Base-by-base conservation (phyloP, 2,329 filamentous ascomycete genomes). In the Tolypocladium inflatum region DNA sequence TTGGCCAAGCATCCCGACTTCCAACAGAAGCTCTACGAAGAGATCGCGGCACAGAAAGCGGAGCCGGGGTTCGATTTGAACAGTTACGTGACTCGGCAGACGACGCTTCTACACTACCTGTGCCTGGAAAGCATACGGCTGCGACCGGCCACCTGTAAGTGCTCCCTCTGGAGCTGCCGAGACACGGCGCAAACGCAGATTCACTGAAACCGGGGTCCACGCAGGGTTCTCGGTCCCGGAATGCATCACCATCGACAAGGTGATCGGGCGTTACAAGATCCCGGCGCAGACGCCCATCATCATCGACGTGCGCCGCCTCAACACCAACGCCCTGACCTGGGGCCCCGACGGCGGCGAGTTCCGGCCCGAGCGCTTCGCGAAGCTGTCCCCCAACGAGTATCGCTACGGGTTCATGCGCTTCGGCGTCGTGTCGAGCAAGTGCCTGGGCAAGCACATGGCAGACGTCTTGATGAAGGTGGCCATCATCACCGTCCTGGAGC, bases 361-460 rank as follows among this genome's bases (percentile, higher is more conserved):
- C 35, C 35, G 53, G 7, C 53, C 53, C 35, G 53, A 54, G 35
- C 53, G 53, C 8, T 54, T 54, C 39, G 53, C 53, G 8, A 33
- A 37, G 30, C 35, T 39, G 17, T 54, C 53, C 5, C 53, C 53
- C 13, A 39, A 39, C 11, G 35, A 38, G 13, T 54, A 54, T n/a
- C 53, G 53, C 15, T 42, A 54, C n/a, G 53, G 35, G 10, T 54
- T 39, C 19, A 38, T 54, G 53, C 53, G 53, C 21, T 54, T 54
- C n/a, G 53, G 53, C 7, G 21, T 54, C 17, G 39, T 38, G 35
- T 42, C 35, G 23, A 37, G 39, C 15, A 54, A 42, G 39, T 54
- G 53, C 10, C 15, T 54, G 13, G 53, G 53, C 10, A 54, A 54
- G 39, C 35, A 54, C n/a, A 42, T 54, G 53, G 53, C 53, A 10